phyloP scores from a whole-genome alignment of 129 eudicot genomes.

The Chrysanthemum seticuspe region DNA sequence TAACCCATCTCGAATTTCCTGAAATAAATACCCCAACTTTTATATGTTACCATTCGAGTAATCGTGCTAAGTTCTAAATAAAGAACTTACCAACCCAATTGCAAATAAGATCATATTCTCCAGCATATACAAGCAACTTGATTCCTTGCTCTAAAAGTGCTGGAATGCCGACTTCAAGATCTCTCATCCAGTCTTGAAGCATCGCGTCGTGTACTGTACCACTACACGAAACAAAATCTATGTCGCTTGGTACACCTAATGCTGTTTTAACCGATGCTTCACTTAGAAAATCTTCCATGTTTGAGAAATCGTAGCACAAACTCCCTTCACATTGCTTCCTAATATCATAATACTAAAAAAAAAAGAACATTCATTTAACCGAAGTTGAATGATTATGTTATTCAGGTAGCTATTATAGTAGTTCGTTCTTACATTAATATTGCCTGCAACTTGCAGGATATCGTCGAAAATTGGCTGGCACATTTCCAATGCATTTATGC shows the following conservation, averaged over 20 bases:
- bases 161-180: constrained; percentile 81
- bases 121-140: constrained; percentile 75
- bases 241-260: constrained; percentile 70
- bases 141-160: constrained; percentile 71
- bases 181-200: constrained; percentile 66
- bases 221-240: constrained; percentile 77
- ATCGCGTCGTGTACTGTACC: constrained; percentile 52
- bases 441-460: constrained; percentile 40
- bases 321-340: constrained; percentile 69
- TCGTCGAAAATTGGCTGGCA: constrained; percentile 55
- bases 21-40: background rate
- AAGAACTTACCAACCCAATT: constrained; percentile 83
- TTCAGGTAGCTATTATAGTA: background rate
- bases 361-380: background rate
- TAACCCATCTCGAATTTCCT: constrained; percentile 86
- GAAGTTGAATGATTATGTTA: background rate
- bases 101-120: constrained; percentile 93
- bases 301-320: constrained; percentile 84
- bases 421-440: constrained; percentile 53
- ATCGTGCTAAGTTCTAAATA: background rate
- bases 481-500: constrained; percentile 40
- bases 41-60: background rate
- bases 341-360: constrained; percentile 70
- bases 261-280: constrained; percentile 53
- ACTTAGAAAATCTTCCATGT: constrained; percentile 54